phyloP scores from a whole-genome alignment of 768 basidiomycete species.

The Pulveroboletus ravenelii region DNA sequence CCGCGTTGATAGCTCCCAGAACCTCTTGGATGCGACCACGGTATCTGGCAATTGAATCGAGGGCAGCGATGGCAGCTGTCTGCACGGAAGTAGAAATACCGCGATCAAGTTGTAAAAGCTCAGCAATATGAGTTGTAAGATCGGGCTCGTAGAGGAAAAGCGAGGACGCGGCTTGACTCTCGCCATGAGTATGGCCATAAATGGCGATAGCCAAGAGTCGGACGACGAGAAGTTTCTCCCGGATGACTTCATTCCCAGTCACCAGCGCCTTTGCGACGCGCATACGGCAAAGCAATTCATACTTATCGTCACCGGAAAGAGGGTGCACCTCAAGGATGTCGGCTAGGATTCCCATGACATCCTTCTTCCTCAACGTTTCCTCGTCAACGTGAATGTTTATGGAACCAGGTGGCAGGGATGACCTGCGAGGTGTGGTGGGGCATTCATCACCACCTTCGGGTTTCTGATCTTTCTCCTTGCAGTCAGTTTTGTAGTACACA shows the following conservation, averaged over 20 bases:
- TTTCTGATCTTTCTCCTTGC: slow-evolving; percentile 43
- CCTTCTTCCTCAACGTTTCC: slow-evolving; percentile 53
- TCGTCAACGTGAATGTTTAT: slow-evolving; percentile 60
- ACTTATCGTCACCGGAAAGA: slow-evolving; percentile 79
- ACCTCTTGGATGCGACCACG: slow-evolving; percentile 82
- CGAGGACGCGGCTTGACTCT: slow-evolving; percentile 70
- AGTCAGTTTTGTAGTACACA: slow-evolving; percentile 70
- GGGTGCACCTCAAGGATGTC: slow-evolving; percentile 63
- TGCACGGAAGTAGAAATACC: slow-evolving; percentile 69
- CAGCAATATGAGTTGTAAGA: slow-evolving; percentile 81
- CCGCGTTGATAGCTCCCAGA: slow-evolving; percentile 85
- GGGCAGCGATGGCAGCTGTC: slow-evolving; percentile 79
- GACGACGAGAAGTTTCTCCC: slow-evolving; percentile 76
- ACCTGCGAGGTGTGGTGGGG: slow-evolving; percentile 48
- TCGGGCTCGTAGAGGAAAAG: slow-evolving; percentile 96
- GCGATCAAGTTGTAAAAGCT: slow-evolving; percentile 78
- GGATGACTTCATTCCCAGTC: slow-evolving; percentile 51
- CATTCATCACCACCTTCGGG: slow-evolving; percentile 42
- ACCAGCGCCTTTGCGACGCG: slow-evolving; percentile 70
- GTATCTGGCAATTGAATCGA: slow-evolving; percentile 88
- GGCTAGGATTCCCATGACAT: slow-evolving; percentile 71
- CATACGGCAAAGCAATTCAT: slow-evolving; percentile 83
- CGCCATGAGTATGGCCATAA: slow-evolving; percentile 82
- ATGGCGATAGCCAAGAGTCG: slow-evolving; percentile 87
- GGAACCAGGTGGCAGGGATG: slow-evolving; percentile 41